Conservation (phyloP, 2,329 filamentous ascomycete species). For the Cadophora sp. region DNA sequence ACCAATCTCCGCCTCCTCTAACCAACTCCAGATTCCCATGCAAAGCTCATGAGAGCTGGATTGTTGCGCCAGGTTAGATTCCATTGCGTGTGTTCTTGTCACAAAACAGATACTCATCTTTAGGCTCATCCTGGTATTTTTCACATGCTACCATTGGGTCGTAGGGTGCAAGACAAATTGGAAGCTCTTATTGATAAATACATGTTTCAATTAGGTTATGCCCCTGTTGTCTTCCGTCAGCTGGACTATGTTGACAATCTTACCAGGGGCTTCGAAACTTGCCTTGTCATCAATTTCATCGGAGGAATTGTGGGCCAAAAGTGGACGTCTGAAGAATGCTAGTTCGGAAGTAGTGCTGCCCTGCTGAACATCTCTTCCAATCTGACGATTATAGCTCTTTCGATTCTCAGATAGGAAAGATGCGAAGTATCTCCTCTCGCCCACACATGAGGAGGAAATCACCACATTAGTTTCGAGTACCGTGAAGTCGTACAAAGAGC, state of each 20-base stretch:
- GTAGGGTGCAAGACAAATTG: slow-evolving; percentile 87
- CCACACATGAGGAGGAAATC: slow-evolving; percentile 97
- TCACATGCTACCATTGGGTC: slow-evolving; percentile 86
- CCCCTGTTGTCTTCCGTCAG: too few species aligned
- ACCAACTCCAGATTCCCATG: slow-evolving; percentile 62
- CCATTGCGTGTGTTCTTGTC: slow-evolving; percentile 12
- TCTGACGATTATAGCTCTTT: slow-evolving; percentile 68
- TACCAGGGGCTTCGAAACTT: slow-evolving; percentile 75
- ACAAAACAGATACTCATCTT: slow-evolving; percentile 18
- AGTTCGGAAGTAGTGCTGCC: slow-evolving; percentile 69
- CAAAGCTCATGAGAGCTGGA: slow-evolving; percentile 72
- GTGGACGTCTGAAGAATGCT: slow-evolving; percentile 77
- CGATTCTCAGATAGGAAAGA: slow-evolving; percentile 81
- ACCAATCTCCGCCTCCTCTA: slow-evolving; percentile 6
- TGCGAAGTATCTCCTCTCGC: slow-evolving; percentile 77
- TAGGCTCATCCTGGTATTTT: slow-evolving; percentile 90
- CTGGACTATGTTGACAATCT: slow-evolving; percentile 15
- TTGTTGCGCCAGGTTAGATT: slow-evolving; percentile 71
- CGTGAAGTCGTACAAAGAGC: slow-evolving; percentile 81
- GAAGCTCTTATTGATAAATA: slow-evolving; percentile 86
- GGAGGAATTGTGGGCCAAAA: slow-evolving; percentile 81
- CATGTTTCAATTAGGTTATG: slow-evolving; percentile 75
- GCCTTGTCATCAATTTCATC: slow-evolving; percentile 87
- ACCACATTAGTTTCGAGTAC: slow-evolving; percentile 77
- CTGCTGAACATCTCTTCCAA: neutral